Base-by-base conservation (phyloP, 106 monocot genomes). In the Dendrobium catenatum region DNA sequence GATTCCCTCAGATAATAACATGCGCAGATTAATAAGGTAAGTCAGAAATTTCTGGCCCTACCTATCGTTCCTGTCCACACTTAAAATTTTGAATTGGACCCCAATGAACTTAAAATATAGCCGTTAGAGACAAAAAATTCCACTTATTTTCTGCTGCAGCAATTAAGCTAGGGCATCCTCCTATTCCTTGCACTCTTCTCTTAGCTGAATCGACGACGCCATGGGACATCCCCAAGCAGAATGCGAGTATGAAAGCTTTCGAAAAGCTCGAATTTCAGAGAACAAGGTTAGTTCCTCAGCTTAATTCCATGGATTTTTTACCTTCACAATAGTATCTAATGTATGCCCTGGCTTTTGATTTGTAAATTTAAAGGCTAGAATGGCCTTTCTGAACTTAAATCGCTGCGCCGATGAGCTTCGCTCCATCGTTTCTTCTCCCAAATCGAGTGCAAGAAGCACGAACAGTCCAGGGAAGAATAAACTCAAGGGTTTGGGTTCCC, bases 331-430 rank as follows among this genome's bases (percentile, higher is more conserved):
- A 74, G 44, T 6, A 7, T 26, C 13, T 40, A 0, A 22, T 67
- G 4, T n/a, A 9, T 31, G 41, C 26, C 27, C 68, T 70, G 7
- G 33, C 9, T 9, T 43, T 41, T 15, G 22, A 31, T 61, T 29
- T 19, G 19, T 4, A n/a, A 67, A 72, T 51, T 1, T 54, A 44
- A 76, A 91, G 89, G 83, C 91, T 17, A 68, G 87, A 80, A 77
- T 87, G 88, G 86, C 82, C 81, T 83, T 87, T 22, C 91, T 91
- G 40, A 88, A 86, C 5, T 55, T 91, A 24, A 61, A 48, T 13
- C 78, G 82, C 10, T 51, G 70, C 1, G 80, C 79, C 20, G 77
- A 77, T 24, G 89, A 86, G 58, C 82, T 86, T 27, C 75, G 42
- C 1, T 31, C 37, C 26, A 66, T 82, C 31, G 18, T 67, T 42